Percentiles rank a stretch among this genome's conserved stretches.
phyloP scores from a whole-genome alignment of 805 yeast genomes.

The Tetrapisispora fleetii region DNA sequence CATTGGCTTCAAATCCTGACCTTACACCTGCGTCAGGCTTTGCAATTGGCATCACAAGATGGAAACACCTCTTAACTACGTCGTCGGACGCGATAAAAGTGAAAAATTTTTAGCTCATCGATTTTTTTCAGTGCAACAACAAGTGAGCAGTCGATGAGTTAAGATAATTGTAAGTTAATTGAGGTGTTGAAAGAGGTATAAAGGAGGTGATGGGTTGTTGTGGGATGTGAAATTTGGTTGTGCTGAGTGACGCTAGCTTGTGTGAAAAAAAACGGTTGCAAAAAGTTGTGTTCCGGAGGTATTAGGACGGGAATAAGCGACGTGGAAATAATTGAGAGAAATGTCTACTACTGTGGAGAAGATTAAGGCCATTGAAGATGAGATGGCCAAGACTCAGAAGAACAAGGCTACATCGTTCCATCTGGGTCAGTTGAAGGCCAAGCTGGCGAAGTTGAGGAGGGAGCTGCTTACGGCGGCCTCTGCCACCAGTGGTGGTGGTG shows the following conservation, averaged over 20 bases:
- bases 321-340: too few species aligned
- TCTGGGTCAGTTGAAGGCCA: slow-evolving; percentile 94
- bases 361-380: slow-evolving; percentile 86
- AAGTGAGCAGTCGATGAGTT: too few species aligned
- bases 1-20: too few species aligned
- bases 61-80: background rate
- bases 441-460: slow-evolving; percentile 87
- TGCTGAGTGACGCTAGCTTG: too few species aligned
- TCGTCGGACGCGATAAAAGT: background rate
- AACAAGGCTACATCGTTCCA: slow-evolving; percentile 97
- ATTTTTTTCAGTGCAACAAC: too few species aligned
- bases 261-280: too few species aligned
- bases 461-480: slow-evolving; percentile 68
- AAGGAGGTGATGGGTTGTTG: too few species aligned
- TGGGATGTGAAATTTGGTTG: too few species aligned
- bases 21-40: too few species aligned
- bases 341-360: slow-evolving; percentile 65
- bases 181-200: background rate
- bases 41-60: too few species aligned
- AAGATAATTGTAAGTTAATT: background rate
- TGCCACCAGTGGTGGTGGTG: slow-evolving; percentile 78
- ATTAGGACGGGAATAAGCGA: too few species aligned
- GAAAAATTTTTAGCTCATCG: background rate
- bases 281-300: too few species aligned
- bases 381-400: slow-evolving; percentile 96